These are phyloP conservation scores for Alternaria brassicae DNA, from an alignment of 2,329 filamentous ascomycete species.

Conservation along the genomic window DNA sequence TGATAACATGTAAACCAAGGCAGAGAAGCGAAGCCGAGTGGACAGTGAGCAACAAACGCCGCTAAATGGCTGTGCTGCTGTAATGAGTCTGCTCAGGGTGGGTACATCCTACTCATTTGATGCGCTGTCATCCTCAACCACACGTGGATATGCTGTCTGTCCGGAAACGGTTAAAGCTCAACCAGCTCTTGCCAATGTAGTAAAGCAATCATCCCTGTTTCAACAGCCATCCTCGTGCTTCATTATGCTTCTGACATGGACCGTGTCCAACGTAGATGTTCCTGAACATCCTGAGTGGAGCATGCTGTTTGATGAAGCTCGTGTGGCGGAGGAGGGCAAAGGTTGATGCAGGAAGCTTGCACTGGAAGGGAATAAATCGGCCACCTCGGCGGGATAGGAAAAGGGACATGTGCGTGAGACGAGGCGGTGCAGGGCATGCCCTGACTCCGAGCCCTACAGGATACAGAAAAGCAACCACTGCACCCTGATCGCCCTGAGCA, in stretches of 20 bases:
- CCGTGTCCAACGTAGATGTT: conserved; percentile 1
- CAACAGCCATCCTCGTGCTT: background rate
- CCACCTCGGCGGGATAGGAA: background rate
- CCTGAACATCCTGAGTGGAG: conserved; percentile 2
- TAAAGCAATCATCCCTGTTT: conserved; percentile 3
- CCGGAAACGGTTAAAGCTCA: conserved; percentile 10
- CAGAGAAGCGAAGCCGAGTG: background rate
- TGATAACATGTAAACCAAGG: conserved; percentile 4
- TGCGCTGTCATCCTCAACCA: conserved; percentile 14
- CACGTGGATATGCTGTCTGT: conserved; percentile 8
- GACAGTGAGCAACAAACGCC: background rate
- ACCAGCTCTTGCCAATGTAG: conserved; percentile 7
- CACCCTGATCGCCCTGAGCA: conserved; percentile 7
- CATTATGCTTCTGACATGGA: conserved; percentile 3
- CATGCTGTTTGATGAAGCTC: conserved; percentile 1
- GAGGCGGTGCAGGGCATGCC: conserved; percentile 4
- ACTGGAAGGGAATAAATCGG: background rate
- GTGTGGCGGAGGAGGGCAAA: background rate
- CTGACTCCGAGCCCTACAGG: background rate
- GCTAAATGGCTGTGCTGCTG: background rate
- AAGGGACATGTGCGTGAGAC: conserved; percentile 1
- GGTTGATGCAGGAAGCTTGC: background rate
- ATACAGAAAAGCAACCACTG: conserved; percentile 5
- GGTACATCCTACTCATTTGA: conserved; percentile 3
- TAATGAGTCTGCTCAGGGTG: conserved; percentile 3